These are phyloP conservation scores for Gastrodia elata DNA, from an alignment of 106 monocot genomes.

Conservation along the genomic window DNA sequence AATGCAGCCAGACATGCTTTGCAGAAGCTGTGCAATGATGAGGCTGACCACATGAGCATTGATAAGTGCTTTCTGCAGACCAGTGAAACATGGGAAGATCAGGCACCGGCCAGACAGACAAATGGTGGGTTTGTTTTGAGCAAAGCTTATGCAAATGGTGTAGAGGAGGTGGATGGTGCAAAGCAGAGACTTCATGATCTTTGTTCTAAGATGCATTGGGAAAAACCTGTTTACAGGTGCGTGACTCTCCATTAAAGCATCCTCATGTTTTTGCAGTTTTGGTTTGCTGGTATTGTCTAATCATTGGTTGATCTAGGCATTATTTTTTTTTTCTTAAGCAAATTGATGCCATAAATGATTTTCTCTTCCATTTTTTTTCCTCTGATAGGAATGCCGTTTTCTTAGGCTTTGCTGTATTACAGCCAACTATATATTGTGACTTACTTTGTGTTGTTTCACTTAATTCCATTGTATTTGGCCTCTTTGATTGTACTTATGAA, in stretches of 20 bases:
- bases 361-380: no score
- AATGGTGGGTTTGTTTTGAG: neutral
- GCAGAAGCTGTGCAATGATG: slow-evolving; percentile 15
- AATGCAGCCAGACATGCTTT: slow-evolving; percentile 61
- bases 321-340: no score
- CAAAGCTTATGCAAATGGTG: neutral
- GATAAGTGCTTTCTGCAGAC: no score
- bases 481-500: no score
- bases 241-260: neutral
- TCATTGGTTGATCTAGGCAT: neutral
- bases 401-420: no score
- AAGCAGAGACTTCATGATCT: slow-evolving; percentile 50
- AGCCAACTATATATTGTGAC: no score
- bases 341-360: no score
- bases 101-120: neutral
- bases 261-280: neutral
- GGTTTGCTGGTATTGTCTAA: neutral
- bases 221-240: slow-evolving; percentile 46
- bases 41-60: slow-evolving; percentile 2
- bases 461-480: no score
- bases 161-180: slow-evolving; percentile 9
- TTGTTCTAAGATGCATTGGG: slow-evolving; percentile 40
- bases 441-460: no score
- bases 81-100: neutral
- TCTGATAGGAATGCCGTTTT: no score